phyloP scores from a whole-genome alignment of 2,329 filamentous ascomycete species.

The Talaromyces verruculosus region DNA sequence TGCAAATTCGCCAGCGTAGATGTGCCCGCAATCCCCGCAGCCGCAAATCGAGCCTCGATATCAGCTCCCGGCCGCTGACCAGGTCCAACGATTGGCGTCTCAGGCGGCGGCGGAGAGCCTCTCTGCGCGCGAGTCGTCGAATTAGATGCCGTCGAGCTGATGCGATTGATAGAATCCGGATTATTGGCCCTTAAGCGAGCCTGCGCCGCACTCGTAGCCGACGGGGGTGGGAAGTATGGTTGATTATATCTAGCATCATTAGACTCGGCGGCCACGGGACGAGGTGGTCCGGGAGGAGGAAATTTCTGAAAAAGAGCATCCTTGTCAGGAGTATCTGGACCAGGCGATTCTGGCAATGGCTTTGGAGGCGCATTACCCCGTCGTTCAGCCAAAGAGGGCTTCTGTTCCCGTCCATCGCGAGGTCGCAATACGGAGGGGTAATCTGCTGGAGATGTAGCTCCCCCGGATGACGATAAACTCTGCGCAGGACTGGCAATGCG shows the following conservation, averaged over 20 bases:
- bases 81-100: slow-evolving; percentile 79
- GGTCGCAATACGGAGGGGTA: slow-evolving; percentile 45
- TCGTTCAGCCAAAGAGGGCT: slow-evolving; percentile 69
- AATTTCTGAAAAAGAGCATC: slow-evolving; percentile 75
- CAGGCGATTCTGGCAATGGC: slow-evolving; percentile 78
- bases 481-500: slow-evolving; percentile 23
- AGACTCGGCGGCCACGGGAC: slow-evolving; percentile 25
- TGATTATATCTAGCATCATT: slow-evolving; percentile 57
- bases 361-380: slow-evolving; percentile 73
- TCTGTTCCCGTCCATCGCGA: slow-evolving; percentile 53
- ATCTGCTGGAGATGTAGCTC: slow-evolving; percentile 30
- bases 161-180: slow-evolving; percentile 57
- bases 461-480: slow-evolving; percentile 23
- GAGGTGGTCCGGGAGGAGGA: slow-evolving; percentile 45
- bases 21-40: slow-evolving; percentile 83
- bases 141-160: slow-evolving; percentile 82
- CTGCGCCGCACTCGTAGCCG: slow-evolving; percentile 26
- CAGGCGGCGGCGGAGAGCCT: slow-evolving; percentile 90
- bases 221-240: slow-evolving; percentile 62
- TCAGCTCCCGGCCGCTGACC: slow-evolving; percentile 70
- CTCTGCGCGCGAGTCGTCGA: slow-evolving; percentile 89
- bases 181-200: slow-evolving; percentile 53
- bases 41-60: slow-evolving; percentile 88
- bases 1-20: slow-evolving; percentile 75
- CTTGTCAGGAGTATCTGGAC: slow-evolving; percentile 71